phyloP scores from a whole-genome alignment of 2,329 filamentous ascomycete genomes.

The Fusarium chaquense region DNA sequence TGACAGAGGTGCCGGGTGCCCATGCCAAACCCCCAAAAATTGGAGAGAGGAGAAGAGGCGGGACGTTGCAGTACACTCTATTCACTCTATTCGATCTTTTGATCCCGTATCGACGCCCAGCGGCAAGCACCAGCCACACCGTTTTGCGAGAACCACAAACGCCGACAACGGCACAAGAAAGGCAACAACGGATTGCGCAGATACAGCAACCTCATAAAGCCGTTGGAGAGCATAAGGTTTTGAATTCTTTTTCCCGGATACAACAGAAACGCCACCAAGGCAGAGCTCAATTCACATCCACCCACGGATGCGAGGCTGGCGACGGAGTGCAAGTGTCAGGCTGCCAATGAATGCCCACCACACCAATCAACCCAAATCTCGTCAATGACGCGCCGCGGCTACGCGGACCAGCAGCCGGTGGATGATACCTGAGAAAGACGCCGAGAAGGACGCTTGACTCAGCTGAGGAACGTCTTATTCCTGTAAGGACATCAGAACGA shows the following conservation, averaged over 20 bases:
- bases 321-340: slow-evolving; percentile 20
- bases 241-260: not conserved
- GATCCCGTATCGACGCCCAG: slow-evolving; percentile 27
- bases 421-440: slow-evolving; percentile 39
- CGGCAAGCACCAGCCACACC: slow-evolving; percentile 44
- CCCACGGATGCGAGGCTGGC: slow-evolving; percentile 42
- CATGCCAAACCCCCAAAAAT: slow-evolving; percentile 36
- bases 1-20: slow-evolving; percentile 30
- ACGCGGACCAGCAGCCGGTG: slow-evolving; percentile 35
- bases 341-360: slow-evolving; percentile 24
- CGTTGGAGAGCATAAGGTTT: slow-evolving; percentile 28
- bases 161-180: slow-evolving; percentile 14
- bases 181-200: slow-evolving; percentile 10
- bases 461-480: slow-evolving; percentile 43
- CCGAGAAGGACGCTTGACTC: slow-evolving; percentile 44
- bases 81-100: slow-evolving; percentile 30
- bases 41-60: slow-evolving; percentile 42
- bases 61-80: slow-evolving; percentile 43
- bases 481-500: slow-evolving; percentile 24
- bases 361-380: slow-evolving; percentile 36
- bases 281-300: slow-evolving; percentile 23
- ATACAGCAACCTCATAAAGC: slow-evolving; percentile 10
- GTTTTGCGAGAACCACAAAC: slow-evolving; percentile 18
- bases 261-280: slow-evolving; percentile 31
- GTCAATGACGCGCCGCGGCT: slow-evolving; percentile 37